Base-by-base conservation (phyloP, 75 land plant species). In the Sequoia sempervirens region DNA sequence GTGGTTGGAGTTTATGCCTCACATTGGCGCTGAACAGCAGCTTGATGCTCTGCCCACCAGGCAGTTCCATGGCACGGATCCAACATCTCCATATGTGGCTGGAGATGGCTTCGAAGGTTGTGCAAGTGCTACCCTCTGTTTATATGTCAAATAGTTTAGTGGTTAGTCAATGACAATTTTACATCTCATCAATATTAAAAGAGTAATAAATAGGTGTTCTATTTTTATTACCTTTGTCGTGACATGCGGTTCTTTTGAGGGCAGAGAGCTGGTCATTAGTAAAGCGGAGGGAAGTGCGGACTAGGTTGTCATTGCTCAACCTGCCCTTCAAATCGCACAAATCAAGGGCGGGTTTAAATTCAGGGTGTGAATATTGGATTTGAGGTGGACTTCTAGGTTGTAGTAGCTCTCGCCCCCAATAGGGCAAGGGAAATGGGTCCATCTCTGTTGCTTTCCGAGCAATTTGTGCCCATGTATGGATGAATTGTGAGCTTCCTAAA, bases 81-180 rank as follows among this genome's bases (percentile, higher is more conserved):
- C 93, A 90, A 7, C 86, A 83, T 10, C 91, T 92, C 95, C 95
- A 93, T 23, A 91, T 87, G 82, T 93, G 93, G 30, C 88, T 80
- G 2, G 93, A 93, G 5, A 93, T 85, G 43, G 82, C 92, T 37
- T 93, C 95, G 54, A 93, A 93, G 23, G 92, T 75, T 80, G 92
- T 93, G 92, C 95, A 93, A 82, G 91, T 91, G 3, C 83, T 61
- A 6, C 53, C 53, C 2, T 50, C 53, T 50, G 2, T 13, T 50
- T 50, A 12, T 13, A 50, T 50, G 15, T 50, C 53, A 50, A 50
- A 1, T 50, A 2, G 53, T 50, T 43, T 5, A 43, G 6, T 43
- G 41, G 41, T 40, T 40, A 43, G 45, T 43, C 5, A 43, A 43
- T 43, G 7, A 40, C 1, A 40, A 40, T 40, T 40, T 40, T 40